These are phyloP conservation scores for Zygosaccharomyces lentus DNA, from an alignment of 805 yeast genomes.

Conservation along the genomic window DNA sequence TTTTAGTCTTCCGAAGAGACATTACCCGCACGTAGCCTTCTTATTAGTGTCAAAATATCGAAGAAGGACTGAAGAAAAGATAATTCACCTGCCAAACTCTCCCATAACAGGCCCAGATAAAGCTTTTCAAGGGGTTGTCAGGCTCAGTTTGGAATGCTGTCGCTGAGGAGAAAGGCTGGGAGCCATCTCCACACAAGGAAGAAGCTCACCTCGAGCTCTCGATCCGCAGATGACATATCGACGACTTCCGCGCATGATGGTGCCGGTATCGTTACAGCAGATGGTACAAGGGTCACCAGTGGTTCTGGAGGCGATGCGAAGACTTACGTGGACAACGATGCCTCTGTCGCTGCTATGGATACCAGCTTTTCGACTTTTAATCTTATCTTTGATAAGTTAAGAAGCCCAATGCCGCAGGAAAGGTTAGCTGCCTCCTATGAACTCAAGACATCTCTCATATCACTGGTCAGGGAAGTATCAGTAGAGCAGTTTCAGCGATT, in stretches of 20 bases:
- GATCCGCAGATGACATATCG: constrained; percentile 25
- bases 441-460: constrained; percentile 61
- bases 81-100: neutral
- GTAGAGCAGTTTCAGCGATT: constrained; percentile 77
- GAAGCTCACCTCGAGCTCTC: constrained; percentile 22
- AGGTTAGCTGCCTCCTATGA: constrained; percentile 58
- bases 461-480: constrained; percentile 74
- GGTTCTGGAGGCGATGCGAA: constrained; percentile 19
- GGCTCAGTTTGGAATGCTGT: constrained; percentile 15
- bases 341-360: constrained; percentile 25
- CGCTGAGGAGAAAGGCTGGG: constrained; percentile 29
- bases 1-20: neutral
- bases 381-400: constrained; percentile 37
- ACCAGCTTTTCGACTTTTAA: constrained; percentile 33
- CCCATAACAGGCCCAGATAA: neutral
- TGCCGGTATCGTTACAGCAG: constrained; percentile 16
- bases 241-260: constrained; percentile 19
- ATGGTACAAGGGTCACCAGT: constrained; percentile 15
- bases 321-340: constrained; percentile 19
- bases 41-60: neutral
- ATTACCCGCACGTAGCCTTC: constrained; percentile 1
- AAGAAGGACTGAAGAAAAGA: neutral
- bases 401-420: constrained; percentile 35
- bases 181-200: constrained; percentile 22
- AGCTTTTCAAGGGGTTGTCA: neutral